These are phyloP conservation scores for Alternaria tenuissima DNA, from an alignment of 2,329 filamentous ascomycete genomes.

Conservation along the genomic window DNA sequence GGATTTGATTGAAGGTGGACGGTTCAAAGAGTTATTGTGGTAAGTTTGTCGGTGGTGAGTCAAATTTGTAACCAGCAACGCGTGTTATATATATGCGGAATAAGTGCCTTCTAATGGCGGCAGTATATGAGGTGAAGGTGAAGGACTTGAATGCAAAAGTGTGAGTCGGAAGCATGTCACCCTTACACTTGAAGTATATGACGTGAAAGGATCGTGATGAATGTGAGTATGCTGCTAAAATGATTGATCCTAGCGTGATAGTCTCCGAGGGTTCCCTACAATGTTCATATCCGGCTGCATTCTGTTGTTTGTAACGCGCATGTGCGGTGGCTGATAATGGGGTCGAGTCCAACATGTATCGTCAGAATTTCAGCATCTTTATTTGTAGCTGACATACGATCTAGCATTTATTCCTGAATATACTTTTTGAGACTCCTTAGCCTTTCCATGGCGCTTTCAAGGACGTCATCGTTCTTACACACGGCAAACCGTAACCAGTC, in stretches of 20 bases:
- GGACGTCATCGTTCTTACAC: slow-evolving; percentile 89
- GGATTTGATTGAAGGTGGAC: neutral
- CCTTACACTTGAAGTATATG: neutral
- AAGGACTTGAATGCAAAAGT: neutral
- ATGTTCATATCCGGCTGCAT: neutral
- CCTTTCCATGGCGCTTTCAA: slow-evolving; percentile 60
- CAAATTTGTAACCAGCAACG: neutral
- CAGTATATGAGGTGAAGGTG: neutral
- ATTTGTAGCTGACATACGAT: neutral
- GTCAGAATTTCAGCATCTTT: neutral
- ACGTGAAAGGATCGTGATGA: neutral
- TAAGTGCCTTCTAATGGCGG: too few relatives aligned
- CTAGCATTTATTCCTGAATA: slow-evolving; percentile 43
- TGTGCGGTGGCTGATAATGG: neutral
- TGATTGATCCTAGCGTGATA: neutral
- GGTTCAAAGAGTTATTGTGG: neutral
- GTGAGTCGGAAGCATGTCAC: neutral
- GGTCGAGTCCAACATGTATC: neutral
- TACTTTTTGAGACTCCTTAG: slow-evolving; percentile 60
- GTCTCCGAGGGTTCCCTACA: neutral
- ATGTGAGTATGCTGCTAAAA: neutral
- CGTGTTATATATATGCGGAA: too few relatives aligned
- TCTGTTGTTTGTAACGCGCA: neutral
- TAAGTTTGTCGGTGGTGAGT: neutral
- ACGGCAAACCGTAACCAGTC: slow-evolving; percentile 95